These are phyloP conservation scores for Nemania sp. DNA, from an alignment of 2,329 filamentous ascomycete genomes.

Conservation along the genomic window DNA sequence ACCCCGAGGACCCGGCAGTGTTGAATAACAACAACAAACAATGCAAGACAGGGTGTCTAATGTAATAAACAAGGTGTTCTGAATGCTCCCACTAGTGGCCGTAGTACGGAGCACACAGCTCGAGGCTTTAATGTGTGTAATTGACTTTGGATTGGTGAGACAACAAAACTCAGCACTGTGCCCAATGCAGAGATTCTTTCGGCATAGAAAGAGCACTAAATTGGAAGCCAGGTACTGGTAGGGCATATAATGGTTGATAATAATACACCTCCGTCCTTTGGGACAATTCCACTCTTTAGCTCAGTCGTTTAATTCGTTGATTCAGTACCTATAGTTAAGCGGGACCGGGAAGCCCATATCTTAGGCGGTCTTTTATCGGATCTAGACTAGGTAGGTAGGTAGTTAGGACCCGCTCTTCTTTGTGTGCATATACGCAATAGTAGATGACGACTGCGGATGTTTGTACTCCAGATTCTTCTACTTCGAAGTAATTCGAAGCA, in stretches of 20 bases:
- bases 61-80: neutral
- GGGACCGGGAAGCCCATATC: neutral
- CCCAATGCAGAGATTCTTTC: neutral
- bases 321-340: neutral
- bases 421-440: neutral
- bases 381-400: neutral
- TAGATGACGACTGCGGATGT: neutral
- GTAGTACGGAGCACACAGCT: neutral
- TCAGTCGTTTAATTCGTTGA: too few relatives aligned
- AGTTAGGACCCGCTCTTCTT: neutral
- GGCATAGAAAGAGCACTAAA: neutral
- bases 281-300: too few relatives aligned
- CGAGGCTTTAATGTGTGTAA: neutral
- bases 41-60: neutral
- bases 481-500: too few relatives aligned
- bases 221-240: too few relatives aligned
- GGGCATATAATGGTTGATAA: too few relatives aligned
- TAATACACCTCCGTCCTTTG: too few relatives aligned
- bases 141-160: neutral
- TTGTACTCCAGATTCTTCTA: too few relatives aligned
- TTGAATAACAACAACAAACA: neutral
- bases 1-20: conserved; percentile 6
- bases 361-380: neutral
- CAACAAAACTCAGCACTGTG: neutral
- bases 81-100: neutral